phyloP scores from a whole-genome alignment of 257 asterid genomes.

The Gentiana dahurica region DNA sequence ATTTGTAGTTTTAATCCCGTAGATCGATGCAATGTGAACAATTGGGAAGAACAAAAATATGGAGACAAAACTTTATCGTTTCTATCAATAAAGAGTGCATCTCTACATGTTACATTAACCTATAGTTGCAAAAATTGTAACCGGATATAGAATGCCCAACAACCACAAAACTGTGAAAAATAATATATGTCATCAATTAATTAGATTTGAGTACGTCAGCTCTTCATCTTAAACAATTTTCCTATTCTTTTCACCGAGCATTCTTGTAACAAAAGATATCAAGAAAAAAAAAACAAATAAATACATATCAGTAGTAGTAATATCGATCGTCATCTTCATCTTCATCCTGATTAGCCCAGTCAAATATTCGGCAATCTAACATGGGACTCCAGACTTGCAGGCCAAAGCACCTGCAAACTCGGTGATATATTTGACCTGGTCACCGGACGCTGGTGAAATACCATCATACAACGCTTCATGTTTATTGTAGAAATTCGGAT shows the following conservation, averaged over 20 bases:
- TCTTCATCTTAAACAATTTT: neutral
- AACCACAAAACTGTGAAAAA: neutral
- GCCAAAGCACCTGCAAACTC: conserved; percentile 41
- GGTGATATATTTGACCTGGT: conserved; percentile 37
- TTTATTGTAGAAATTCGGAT: conserved; percentile 32
- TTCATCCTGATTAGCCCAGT: neutral
- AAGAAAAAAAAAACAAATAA: neutral
- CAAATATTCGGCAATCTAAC: conserved; percentile 18
- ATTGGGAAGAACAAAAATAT: too few species aligned
- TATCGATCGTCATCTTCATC: too few species aligned
- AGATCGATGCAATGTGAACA: too few species aligned
- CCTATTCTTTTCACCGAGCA: neutral
- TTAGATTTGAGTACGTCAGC: neutral
- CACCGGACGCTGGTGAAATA: conserved; percentile 25
- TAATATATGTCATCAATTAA: too few species aligned
- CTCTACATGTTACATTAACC: too few species aligned
- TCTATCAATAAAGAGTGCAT: too few species aligned
- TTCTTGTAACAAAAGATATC: neutral
- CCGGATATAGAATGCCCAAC: too few species aligned
- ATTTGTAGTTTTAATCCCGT: too few species aligned
- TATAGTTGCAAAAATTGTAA: too few species aligned
- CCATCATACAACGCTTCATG: conserved; percentile 42
- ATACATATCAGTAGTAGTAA: too few species aligned
- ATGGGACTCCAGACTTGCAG: conserved; percentile 42
- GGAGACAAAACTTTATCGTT: too few species aligned